Evolutionary conservation across 495 filamentous ascomycete genomes (phyloP).

Genomic region (Pseudomonodictys pantanalensis): DNA sequence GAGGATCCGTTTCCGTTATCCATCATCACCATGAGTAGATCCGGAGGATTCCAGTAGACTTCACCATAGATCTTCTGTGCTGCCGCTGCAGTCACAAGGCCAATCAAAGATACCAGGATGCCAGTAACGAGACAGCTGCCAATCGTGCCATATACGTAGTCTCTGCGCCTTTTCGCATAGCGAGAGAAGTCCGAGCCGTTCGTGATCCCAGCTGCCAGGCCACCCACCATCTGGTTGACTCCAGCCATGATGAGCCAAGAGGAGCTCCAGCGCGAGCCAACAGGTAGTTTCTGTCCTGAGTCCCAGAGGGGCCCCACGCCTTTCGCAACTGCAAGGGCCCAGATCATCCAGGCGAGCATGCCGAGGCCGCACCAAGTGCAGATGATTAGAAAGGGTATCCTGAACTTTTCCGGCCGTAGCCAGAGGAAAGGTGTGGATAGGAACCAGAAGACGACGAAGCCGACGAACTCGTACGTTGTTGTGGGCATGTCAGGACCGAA

Average conservation of each 20-base stretch:
- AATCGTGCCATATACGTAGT: slow-evolving; percentile 40
- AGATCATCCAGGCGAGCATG: slow-evolving; percentile 44
- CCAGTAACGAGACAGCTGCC: slow-evolving; percentile 11
- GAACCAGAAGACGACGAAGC: slow-evolving; percentile 49
- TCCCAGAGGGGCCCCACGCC: slow-evolving; percentile 38
- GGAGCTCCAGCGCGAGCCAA: slow-evolving; percentile 33
- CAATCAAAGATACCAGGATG: slow-evolving; percentile 31
- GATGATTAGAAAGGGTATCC: slow-evolving; percentile 41
- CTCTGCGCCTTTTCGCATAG: slow-evolving; percentile 33
- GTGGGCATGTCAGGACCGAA: slow-evolving; percentile 42
- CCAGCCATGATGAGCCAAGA: slow-evolving; percentile 39
- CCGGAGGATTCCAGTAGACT: slow-evolving; percentile 35
- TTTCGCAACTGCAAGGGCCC: slow-evolving; percentile 39
- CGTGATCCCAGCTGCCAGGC: slow-evolving; percentile 44
- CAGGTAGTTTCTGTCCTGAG: slow-evolving; percentile 26
- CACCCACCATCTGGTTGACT: slow-evolving; percentile 38
- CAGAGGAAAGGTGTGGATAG: slow-evolving; percentile 39
- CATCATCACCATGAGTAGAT: slow-evolving; percentile 26
- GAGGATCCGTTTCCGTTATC: slow-evolving; percentile 21
- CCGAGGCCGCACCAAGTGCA: slow-evolving; percentile 33
- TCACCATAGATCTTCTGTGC: slow-evolving; percentile 43
- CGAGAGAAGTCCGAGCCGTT: slow-evolving; percentile 46
- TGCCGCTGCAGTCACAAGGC: slow-evolving; percentile 40
- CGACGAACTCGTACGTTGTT: slow-evolving; percentile 45
- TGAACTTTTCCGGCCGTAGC: slow-evolving; percentile 47